phyloP scores from a whole-genome alignment of 306 rosid species.

The Vicia sativa region DNA sequence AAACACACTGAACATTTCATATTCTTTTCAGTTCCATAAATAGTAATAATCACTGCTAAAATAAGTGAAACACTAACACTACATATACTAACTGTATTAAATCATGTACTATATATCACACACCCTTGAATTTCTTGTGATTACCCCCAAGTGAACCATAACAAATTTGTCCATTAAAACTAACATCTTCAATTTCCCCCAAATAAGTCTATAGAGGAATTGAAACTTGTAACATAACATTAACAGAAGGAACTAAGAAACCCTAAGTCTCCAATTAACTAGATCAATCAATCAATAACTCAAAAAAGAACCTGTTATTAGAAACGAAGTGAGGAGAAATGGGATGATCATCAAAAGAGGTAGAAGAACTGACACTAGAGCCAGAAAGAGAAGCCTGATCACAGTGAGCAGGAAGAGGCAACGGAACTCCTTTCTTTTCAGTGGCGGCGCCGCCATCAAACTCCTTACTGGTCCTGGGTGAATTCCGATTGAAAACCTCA shows the following conservation, averaged over 20 bases:
- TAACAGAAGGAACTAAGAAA: no score
- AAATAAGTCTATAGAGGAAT: not conserved
- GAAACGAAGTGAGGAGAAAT: conserved; percentile 46
- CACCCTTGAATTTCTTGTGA: no score
- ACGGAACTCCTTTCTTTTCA: conserved; percentile 54
- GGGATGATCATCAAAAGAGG: conserved; percentile 70
- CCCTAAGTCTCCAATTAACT: conserved; percentile 6
- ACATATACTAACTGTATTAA: conserved; percentile 3
- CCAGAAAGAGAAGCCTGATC: conserved; percentile 67
- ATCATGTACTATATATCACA: no score
- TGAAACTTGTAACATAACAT: no score
- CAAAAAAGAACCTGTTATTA: conserved; percentile 56
- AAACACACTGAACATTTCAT: conserved; percentile 28
- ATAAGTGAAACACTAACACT: not conserved
- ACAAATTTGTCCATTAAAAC: conserved; percentile 22
- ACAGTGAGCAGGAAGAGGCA: conserved; percentile 60
- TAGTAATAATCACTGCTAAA: conserved; percentile 17
- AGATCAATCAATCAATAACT: conserved; percentile 9
- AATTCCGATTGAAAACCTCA: conserved; percentile 51
- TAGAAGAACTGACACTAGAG: conserved; percentile 79
- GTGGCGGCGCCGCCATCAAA: conserved; percentile 54
- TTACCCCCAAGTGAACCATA: not conserved
- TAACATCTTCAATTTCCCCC: conserved; percentile 13
- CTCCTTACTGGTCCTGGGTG: conserved; percentile 64
- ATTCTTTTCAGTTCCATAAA: conserved; percentile 16